Conservation (phyloP, 164 flowering plant genomes). For the Magnolia officinalis region DNA sequence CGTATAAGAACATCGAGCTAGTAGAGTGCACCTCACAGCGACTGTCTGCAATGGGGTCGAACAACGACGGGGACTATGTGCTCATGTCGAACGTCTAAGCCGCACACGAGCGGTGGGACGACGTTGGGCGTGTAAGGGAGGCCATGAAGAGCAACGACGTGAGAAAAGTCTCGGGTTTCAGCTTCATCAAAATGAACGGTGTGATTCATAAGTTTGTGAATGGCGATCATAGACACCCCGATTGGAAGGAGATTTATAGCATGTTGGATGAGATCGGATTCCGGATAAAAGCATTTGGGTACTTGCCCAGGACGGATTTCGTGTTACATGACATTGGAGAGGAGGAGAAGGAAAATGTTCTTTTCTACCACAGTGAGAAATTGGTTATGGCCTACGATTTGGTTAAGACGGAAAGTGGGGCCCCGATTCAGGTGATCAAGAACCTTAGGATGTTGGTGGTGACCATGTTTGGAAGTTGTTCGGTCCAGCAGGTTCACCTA, state of each 20-base stretch:
- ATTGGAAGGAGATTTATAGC: conserved; percentile 51
- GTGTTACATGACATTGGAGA: conserved; percentile 89
- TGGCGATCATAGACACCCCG: conserved; percentile 56
- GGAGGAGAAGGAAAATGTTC: conserved; percentile 82
- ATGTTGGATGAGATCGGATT: conserved; percentile 74
- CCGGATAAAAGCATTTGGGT: conserved; percentile 56
- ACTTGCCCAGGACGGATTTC: conserved; percentile 57
- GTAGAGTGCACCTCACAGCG: conserved; percentile 67
- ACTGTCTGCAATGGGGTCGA: conserved; percentile 72
- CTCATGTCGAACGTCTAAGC: conserved; percentile 81
- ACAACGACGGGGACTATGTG: conserved; percentile 71
- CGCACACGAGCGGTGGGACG: conserved; percentile 63
- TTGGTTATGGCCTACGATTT: conserved; percentile 83
- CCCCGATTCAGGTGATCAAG: conserved; percentile 68
- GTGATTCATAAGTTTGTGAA: conserved; percentile 55
- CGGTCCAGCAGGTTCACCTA: too few relatives aligned
- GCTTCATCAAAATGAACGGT: conserved; percentile 70
- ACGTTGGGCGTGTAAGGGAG: conserved; percentile 73
- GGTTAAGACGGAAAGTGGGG: conserved; percentile 43
- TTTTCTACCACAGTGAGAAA: conserved; percentile 84
- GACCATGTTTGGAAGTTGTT: conserved; percentile 46
- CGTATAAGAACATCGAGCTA: conserved; percentile 64
- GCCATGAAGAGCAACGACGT: conserved; percentile 70
- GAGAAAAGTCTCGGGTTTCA: conserved; percentile 80
- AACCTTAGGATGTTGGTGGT: conserved; percentile 84